Evolutionary conservation across 768 basidiomycete genomes (phyloP).

Genomic region (Myochromella boudieri): DNA sequence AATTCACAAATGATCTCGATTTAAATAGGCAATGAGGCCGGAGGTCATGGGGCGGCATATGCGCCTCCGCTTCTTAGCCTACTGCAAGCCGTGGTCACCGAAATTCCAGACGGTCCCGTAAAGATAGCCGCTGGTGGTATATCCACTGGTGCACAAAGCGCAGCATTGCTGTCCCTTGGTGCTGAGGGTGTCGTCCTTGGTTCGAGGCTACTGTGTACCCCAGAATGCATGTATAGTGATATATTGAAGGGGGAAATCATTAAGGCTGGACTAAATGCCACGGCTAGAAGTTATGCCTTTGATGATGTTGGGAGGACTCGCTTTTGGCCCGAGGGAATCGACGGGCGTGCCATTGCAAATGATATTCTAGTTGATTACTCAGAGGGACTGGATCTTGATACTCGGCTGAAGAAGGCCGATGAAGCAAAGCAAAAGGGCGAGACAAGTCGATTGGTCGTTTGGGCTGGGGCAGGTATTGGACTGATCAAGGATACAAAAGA

Average conservation of each 20-base stretch:
- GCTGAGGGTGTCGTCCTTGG: constrained; percentile 56
- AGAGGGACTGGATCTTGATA: constrained; percentile 31
- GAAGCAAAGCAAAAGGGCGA: constrained; percentile 31
- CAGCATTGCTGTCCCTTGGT: constrained; percentile 50
- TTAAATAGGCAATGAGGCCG: constrained; percentile 26
- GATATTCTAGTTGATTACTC: constrained; percentile 28
- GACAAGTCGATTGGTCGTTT: constrained; percentile 30
- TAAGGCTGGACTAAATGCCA: constrained; percentile 26
- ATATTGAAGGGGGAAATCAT: constrained; percentile 23
- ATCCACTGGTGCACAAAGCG: constrained; percentile 48
- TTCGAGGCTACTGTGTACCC: constrained; percentile 57
- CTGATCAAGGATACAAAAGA: constrained; percentile 32
- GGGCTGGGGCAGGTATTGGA: constrained; percentile 44
- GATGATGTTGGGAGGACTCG: constrained; percentile 39
- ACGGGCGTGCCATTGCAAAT: constrained; percentile 48
- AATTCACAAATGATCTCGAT: neutral
- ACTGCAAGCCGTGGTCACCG: constrained; percentile 42
- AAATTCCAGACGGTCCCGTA: constrained; percentile 35
- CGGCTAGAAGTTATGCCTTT: constrained; percentile 41
- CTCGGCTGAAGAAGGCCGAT: constrained; percentile 25
- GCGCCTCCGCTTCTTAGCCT: constrained; percentile 49
- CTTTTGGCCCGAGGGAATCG: constrained; percentile 42
- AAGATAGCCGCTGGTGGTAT: constrained; percentile 67
- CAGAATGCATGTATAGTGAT: constrained; percentile 34
- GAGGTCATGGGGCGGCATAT: constrained; percentile 34